A percentile compares a stretch with the other conserved stretches of the same genome.
These are phyloP conservation scores for Globomyces pollinis-pini DNA, from an alignment of 192 early-diverging fungal genomes.

Conservation along the genomic window DNA sequence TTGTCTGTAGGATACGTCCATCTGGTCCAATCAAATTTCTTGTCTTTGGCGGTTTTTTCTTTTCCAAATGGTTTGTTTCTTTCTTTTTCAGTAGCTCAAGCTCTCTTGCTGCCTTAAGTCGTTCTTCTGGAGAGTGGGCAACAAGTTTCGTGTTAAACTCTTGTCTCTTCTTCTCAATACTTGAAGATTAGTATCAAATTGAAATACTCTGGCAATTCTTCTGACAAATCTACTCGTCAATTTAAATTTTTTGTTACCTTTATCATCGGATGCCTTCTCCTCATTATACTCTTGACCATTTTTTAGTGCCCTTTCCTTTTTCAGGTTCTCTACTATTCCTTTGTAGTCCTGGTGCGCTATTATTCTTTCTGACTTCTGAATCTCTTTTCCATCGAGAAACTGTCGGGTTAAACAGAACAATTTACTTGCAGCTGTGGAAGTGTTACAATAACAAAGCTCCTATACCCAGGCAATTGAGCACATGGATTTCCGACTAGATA, in stretches of 20 bases:
- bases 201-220: not conserved
- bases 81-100: conserved; percentile 31
- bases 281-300: conserved; percentile 13
- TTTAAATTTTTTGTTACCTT: not conserved
- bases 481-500: conserved; percentile 50
- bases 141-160: conserved; percentile 36
- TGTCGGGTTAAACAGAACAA: conserved; percentile 1
- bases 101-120: conserved; percentile 42
- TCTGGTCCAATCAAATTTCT: conserved; percentile 17
- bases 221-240: not conserved
- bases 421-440: conserved; percentile 48
- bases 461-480: conserved; percentile 39
- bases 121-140: conserved; percentile 42
- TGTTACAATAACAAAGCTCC: conserved; percentile 40
- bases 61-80: conserved; percentile 10
- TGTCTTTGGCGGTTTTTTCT: conserved; percentile 4
- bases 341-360: conserved; percentile 35
- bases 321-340: conserved; percentile 20
- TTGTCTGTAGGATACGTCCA: conserved; percentile 44
- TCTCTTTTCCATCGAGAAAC: conserved; percentile 42
- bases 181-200: conserved; percentile 1
- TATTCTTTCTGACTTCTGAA: conserved; percentile 50
- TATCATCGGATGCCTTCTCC: conserved; percentile 3
- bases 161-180: conserved; percentile 23
- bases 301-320: conserved; percentile 12